Evolutionary conservation across 2,329 filamentous ascomycete genomes (phyloP).

Genomic region (Exserohilum rostratum): DNA sequence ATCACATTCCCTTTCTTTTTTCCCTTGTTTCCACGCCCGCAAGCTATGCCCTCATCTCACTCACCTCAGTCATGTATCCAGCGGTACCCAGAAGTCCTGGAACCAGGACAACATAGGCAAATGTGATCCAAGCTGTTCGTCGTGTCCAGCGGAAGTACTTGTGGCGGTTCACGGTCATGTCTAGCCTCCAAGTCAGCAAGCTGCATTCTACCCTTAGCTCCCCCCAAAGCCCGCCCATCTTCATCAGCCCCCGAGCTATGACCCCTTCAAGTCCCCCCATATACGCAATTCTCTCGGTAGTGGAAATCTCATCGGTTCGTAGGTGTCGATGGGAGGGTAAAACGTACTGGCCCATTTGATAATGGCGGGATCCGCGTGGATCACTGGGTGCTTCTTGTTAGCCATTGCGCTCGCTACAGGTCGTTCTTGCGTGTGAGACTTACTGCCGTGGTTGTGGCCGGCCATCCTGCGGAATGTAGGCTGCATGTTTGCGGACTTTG

Average conservation of each 20-base stretch:
- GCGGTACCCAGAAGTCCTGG: constrained; percentile 73
- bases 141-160: constrained; percentile 96
- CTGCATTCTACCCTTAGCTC: neutral
- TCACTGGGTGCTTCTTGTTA: constrained; percentile 47
- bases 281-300: neutral
- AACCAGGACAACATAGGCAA: constrained; percentile 76
- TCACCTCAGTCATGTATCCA: constrained; percentile 84
- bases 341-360: constrained; percentile 60
- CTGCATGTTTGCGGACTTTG: constrained; percentile 19
- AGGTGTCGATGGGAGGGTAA: constrained; percentile 46
- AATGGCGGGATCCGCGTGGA: constrained; percentile 62
- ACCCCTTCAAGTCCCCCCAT: neutral
- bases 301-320: too few species aligned
- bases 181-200: constrained; percentile 56
- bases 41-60: constrained; percentile 47
- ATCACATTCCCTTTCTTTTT: constrained; percentile 9
- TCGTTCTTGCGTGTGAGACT: constrained; percentile 2
- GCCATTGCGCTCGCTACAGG: constrained; percentile 23
- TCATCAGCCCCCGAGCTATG: neutral
- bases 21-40: too few species aligned
- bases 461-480: constrained; percentile 33
- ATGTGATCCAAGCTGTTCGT: constrained; percentile 77
- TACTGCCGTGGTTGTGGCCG: constrained; percentile 36
- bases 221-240: neutral
- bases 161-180: constrained; percentile 82